Percentiles rank a stretch among this genome's conserved stretches.
These are phyloP conservation scores for Stentor coeruleus DNA, from an alignment of 73 alveolate genomes.

Conservation along the genomic window DNA sequence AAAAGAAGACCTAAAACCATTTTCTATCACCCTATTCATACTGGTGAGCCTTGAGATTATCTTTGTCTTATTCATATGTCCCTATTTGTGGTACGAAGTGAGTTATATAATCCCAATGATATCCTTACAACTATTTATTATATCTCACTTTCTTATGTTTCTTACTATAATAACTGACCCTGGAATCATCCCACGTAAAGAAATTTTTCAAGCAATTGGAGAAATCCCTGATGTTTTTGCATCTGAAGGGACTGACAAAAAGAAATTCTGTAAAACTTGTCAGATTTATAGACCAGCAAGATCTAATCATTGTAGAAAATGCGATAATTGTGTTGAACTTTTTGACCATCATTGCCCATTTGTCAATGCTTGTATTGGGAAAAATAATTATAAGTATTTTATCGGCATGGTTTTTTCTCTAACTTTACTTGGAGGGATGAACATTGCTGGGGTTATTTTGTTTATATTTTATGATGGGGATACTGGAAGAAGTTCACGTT, in stretches of 20 bases:
- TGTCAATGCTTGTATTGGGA: constrained; percentile 96
- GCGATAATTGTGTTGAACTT: constrained; percentile 94
- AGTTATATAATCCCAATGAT: constrained; percentile 32
- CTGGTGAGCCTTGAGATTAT: constrained; percentile 32
- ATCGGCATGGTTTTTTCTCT: constrained; percentile 28
- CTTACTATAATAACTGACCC: constrained; percentile 55
- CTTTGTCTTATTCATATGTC: constrained; percentile 40
- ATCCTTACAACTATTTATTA: constrained; percentile 31
- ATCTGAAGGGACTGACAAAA: neutral
- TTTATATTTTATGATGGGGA: neutral
- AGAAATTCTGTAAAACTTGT: constrained; percentile 89
- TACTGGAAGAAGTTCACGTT: neutral
- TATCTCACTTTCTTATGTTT: constrained; percentile 33
- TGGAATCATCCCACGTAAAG: constrained; percentile 55
- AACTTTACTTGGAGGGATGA: constrained; percentile 9
- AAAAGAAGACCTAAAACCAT: constrained; percentile 29
- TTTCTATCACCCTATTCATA: constrained; percentile 35
- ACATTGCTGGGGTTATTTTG: neutral
- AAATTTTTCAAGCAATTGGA: constrained; percentile 38
- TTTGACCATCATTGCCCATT: constrained; percentile 98
- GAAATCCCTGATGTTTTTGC: constrained; percentile 24
- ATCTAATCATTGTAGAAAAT: constrained; percentile 91
- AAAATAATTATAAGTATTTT: constrained; percentile 50
- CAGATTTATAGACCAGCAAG: constrained; percentile 88
- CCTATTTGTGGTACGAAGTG: constrained; percentile 41